phyloP scores from a whole-genome alignment of 495 filamentous ascomycete species.

The Xylaria palmicola region DNA sequence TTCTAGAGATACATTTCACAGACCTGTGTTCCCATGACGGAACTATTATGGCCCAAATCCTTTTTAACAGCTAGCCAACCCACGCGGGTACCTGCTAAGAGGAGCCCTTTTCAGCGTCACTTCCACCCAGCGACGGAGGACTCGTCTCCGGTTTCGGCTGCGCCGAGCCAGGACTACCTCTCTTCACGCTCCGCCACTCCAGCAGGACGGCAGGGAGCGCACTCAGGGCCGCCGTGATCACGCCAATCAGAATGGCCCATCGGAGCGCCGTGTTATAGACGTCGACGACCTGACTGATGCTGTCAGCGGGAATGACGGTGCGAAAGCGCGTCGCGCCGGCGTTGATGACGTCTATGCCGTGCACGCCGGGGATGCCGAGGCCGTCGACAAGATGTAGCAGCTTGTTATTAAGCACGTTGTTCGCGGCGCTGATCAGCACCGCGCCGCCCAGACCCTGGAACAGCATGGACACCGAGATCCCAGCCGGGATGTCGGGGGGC shows the following conservation, averaged over 20 bases:
- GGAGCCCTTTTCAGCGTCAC: not conserved
- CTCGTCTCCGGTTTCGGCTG: not conserved
- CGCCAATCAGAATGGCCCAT: not conserved
- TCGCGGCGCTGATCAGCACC: not conserved
- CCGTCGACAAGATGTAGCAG: constrained; percentile 3
- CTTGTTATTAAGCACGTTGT: constrained; percentile 11
- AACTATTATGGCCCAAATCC: no score
- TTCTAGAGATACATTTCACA: no score
- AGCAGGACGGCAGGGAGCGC: constrained; percentile 3
- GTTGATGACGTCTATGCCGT: constrained; percentile 3
- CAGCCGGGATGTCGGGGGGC: constrained; percentile 7
- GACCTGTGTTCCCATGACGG: no score
- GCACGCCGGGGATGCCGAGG: not conserved
- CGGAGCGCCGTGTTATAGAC: not conserved
- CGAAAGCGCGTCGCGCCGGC: not conserved
- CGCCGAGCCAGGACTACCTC: not conserved
- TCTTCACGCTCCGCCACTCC: constrained; percentile 2
- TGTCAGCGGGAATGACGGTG: not conserved
- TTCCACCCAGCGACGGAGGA: not conserved
- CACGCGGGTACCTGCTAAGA: not conserved
- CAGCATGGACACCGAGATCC: constrained; percentile 5
- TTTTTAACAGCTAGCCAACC: not conserved
- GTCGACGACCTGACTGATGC: not conserved
- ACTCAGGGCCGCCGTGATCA: not conserved
- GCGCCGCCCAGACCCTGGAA: constrained; percentile 8